Evolutionary conservation across 129 eudicot species (phyloP).

Genomic region (Flaveria robusta): DNA sequence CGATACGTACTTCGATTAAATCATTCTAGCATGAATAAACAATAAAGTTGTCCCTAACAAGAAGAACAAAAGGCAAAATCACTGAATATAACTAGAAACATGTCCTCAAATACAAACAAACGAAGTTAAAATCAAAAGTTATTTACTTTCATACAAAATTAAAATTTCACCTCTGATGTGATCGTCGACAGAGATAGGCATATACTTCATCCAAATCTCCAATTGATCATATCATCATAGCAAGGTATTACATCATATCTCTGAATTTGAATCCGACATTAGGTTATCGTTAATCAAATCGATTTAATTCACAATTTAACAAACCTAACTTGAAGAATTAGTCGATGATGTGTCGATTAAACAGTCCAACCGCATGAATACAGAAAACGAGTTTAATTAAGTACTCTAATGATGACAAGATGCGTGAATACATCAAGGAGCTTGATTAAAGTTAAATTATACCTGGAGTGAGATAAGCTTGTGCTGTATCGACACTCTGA

Average conservation of each 20-base stretch:
- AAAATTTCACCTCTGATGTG: conserved; percentile 18
- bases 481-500: background rate
- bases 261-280: background rate
- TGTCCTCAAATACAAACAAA: conserved; percentile 33
- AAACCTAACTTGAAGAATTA: background rate
- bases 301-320: background rate
- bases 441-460: background rate
- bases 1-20: conserved; percentile 1
- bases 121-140: conserved; percentile 13
- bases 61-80: conserved; percentile 19
- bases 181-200: conserved; percentile 12
- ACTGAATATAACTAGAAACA: conserved; percentile 21
- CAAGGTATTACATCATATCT: background rate
- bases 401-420: conserved; percentile 20
- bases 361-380: background rate
- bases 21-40: conserved; percentile 17
- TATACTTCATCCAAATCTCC: conserved; percentile 10
- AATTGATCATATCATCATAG: background rate
- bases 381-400: conserved; percentile 15
- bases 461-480: conserved; percentile 12
- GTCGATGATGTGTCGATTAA: background rate
- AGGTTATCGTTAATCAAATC: background rate
- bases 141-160: conserved; percentile 1
- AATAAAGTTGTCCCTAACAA: conserved; percentile 18
- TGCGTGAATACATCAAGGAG: conserved; percentile 21